Evolutionary conservation across 768 basidiomycete genomes (phyloP).

Genomic region (Leucosporidium scottii): DNA sequence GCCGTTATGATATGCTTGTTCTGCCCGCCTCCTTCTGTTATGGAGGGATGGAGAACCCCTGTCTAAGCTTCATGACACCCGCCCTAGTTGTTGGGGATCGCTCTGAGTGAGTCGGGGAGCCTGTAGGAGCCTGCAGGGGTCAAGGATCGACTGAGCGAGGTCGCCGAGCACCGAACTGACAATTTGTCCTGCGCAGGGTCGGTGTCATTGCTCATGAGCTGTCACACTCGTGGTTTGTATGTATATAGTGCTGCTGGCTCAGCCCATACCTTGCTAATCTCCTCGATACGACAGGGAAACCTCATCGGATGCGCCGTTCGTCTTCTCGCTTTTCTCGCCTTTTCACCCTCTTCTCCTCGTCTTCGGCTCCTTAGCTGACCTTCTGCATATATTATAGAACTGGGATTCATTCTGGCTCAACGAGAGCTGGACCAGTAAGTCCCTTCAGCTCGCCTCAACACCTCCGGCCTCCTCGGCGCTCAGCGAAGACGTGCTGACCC

Average conservation of each 20-base stretch:
- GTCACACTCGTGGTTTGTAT: slow-evolving; percentile 70
- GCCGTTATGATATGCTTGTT: slow-evolving; percentile 81
- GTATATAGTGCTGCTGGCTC: slow-evolving; percentile 54
- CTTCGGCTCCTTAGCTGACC: background rate
- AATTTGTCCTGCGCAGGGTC: slow-evolving; percentile 42
- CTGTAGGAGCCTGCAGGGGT: slow-evolving; percentile 48
- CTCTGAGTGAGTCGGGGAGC: background rate
- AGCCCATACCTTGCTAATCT: too few relatives aligned
- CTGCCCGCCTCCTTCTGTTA: slow-evolving; percentile 89
- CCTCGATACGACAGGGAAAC: too few relatives aligned
- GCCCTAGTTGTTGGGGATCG: slow-evolving; percentile 83
- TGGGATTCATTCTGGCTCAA: slow-evolving; percentile 56
- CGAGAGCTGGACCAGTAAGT: slow-evolving; percentile 47
- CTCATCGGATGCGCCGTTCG: slow-evolving; percentile 4
- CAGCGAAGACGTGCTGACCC: background rate
- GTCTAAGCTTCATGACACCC: slow-evolving; percentile 41
- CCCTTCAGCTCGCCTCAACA: background rate
- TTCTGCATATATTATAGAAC: slow-evolving; percentile 21
- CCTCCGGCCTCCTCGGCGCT: background rate
- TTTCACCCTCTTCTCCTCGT: too few relatives aligned
- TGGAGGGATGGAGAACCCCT: slow-evolving; percentile 62
- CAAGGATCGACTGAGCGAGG: too few relatives aligned
- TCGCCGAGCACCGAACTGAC: too few relatives aligned
- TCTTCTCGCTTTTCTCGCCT: background rate
- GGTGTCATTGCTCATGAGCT: slow-evolving; percentile 85